A percentile compares a stretch with the other conserved stretches of the same genome.
These are phyloP conservation scores for Corylus heterophylla DNA, from an alignment of 306 rosid genomes.

Conservation along the genomic window DNA sequence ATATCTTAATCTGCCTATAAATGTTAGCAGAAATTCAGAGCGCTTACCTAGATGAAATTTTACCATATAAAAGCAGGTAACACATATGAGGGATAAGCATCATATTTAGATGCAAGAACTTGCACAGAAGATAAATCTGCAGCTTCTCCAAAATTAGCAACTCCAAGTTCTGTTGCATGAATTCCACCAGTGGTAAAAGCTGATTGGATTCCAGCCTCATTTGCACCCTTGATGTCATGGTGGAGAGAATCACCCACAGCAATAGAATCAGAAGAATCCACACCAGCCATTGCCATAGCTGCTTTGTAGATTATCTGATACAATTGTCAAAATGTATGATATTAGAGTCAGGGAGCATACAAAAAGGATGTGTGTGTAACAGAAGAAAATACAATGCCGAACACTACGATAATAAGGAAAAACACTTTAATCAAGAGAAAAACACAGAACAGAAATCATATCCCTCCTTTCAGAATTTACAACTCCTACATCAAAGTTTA, in stretches of 20 bases:
- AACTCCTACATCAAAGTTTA: background rate
- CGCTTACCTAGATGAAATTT: slow-evolving; percentile 20
- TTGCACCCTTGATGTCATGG: slow-evolving; percentile 96
- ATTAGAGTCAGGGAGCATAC: slow-evolving; percentile 23
- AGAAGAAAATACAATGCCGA: slow-evolving; percentile 3
- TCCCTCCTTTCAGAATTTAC: background rate
- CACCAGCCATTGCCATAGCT: slow-evolving; percentile 73
- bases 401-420: background rate
- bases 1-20: background rate
- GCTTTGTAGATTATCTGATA: slow-evolving; percentile 77
- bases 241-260: slow-evolving; percentile 96
- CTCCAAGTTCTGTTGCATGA: slow-evolving; percentile 82
- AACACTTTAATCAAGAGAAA: background rate
- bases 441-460: background rate
- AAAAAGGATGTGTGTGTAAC: slow-evolving; percentile 15
- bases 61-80: slow-evolving; percentile 79
- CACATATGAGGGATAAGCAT: slow-evolving; percentile 76
- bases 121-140: slow-evolving; percentile 63
- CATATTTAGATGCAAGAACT: slow-evolving; percentile 58
- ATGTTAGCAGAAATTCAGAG: slow-evolving; percentile 8
- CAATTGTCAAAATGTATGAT: slow-evolving; percentile 12
- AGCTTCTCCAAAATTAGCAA: slow-evolving; percentile 52
- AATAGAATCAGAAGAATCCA: slow-evolving; percentile 60
- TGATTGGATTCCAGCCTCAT: slow-evolving; percentile 72
- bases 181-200: slow-evolving; percentile 74